phyloP scores from a whole-genome alignment of 768 basidiomycete genomes.

The Suillus alpinus region DNA sequence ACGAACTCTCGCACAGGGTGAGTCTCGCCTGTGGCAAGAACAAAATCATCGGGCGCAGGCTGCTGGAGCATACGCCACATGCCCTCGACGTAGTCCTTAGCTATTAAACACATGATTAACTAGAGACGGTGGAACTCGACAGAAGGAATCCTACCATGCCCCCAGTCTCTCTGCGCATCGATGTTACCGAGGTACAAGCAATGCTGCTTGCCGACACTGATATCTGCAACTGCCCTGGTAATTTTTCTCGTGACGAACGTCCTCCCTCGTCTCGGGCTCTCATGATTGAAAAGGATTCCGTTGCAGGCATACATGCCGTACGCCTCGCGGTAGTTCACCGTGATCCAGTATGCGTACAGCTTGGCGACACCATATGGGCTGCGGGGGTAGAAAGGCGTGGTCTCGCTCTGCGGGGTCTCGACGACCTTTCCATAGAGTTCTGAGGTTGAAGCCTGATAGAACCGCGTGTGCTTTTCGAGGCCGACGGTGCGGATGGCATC shows the following conservation, averaged over 20 bases:
- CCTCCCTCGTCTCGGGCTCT: constrained; percentile 90
- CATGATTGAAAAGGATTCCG: constrained; percentile 97
- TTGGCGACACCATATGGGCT: constrained; percentile 96
- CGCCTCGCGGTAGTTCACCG: constrained; percentile 89
- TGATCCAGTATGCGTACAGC: constrained; percentile 89
- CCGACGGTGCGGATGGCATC: constrained; percentile 97
- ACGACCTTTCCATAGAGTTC: constrained; percentile 97
- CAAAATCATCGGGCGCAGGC: constrained; percentile 78
- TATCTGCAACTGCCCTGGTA: constrained; percentile 88
- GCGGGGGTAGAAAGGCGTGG: constrained; percentile 97
- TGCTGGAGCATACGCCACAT: constrained; percentile 99
- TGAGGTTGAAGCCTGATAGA: constrained; percentile 97
- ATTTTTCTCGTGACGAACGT: constrained; percentile 98
- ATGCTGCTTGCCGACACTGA: constrained; percentile 81
- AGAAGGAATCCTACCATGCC: constrained; percentile 65
- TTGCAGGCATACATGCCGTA: constrained; percentile 97
- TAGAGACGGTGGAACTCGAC: background rate
- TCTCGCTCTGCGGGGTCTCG: constrained; percentile 93
- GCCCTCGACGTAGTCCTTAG: constrained; percentile 90
- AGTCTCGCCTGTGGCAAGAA: constrained; percentile 94
- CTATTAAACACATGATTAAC: constrained; percentile 32
- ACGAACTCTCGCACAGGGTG: constrained; percentile 94
- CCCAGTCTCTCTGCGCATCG: constrained; percentile 96
- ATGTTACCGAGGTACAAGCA: constrained; percentile 94
- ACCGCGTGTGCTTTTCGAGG: constrained; percentile 86